A percentile compares a stretch with the other conserved stretches of the same genome.
phyloP scores from a whole-genome alignment of 2,329 filamentous ascomycete genomes.

The Arthroderma sp. region DNA sequence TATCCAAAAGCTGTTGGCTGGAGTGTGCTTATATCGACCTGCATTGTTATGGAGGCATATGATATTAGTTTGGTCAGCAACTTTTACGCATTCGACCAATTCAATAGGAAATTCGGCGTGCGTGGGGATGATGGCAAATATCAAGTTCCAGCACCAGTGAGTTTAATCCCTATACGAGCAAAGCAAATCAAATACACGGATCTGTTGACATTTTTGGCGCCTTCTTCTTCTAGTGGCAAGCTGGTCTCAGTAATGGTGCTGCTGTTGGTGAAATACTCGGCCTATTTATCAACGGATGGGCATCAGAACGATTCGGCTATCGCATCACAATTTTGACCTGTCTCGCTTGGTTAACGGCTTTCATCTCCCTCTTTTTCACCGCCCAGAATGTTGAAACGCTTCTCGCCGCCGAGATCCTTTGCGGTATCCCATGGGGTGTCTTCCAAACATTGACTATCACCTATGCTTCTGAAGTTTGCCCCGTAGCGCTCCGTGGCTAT shows the following conservation, averaged over 20 bases:
- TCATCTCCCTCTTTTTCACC: slow-evolving; percentile 40
- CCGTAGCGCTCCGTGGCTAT: slow-evolving; percentile 32
- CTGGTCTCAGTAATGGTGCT: slow-evolving; percentile 32
- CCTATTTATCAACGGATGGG: slow-evolving; percentile 38
- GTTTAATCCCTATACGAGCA: slow-evolving; percentile 7
- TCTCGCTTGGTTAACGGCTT: slow-evolving; percentile 32
- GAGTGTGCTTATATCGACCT: slow-evolving; percentile 77
- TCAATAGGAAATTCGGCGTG: slow-evolving; percentile 30
- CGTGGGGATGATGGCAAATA: slow-evolving; percentile 21
- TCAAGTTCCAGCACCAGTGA: slow-evolving; percentile 27
- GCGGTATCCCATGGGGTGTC: slow-evolving; percentile 39
- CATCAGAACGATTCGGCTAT: slow-evolving; percentile 40
- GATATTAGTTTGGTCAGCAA: slow-evolving; percentile 71
- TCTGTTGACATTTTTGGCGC: slow-evolving; percentile 6
- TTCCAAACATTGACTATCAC: slow-evolving; percentile 38
- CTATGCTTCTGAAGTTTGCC: slow-evolving; percentile 36
- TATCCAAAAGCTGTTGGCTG: slow-evolving; percentile 80
- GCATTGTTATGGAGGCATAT: slow-evolving; percentile 85
- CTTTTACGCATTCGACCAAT: slow-evolving; percentile 45
- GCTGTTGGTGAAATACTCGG: slow-evolving; percentile 37
- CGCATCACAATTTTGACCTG: slow-evolving; percentile 38
- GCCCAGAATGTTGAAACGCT: slow-evolving; percentile 35
- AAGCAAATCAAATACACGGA: slow-evolving; percentile 5
- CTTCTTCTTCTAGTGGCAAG: slow-evolving; percentile 28
- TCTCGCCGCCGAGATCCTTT: slow-evolving; percentile 39